Conservation (phyloP, 1,139 yeast genomes). For the Kurtzmaniella quercitrusa region DNA sequence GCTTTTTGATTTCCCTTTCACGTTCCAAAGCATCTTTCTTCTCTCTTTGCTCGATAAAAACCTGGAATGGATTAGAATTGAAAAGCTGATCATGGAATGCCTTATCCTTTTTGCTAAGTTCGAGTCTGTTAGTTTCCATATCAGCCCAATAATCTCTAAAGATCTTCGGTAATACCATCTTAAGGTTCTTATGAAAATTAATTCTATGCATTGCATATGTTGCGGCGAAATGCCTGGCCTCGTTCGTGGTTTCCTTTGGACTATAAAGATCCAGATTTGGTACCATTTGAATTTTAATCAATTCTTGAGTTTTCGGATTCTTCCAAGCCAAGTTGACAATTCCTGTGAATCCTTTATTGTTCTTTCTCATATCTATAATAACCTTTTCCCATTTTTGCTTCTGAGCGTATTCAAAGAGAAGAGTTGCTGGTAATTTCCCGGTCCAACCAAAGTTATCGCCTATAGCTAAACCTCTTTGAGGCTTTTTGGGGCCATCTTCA, state of each 20-base stretch:
- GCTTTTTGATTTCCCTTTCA: conserved; percentile 37
- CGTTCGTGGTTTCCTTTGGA: conserved; percentile 78
- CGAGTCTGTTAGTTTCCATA: conserved; percentile 56
- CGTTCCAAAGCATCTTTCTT: conserved; percentile 36
- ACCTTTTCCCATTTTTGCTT: conserved; percentile 88
- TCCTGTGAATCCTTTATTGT: conserved; percentile 55
- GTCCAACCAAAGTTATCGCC: conserved; percentile 73
- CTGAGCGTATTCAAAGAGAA: conserved; percentile 85
- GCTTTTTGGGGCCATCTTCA: conserved; percentile 23
- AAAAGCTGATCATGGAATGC: conserved; percentile 49
- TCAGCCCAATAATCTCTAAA: conserved; percentile 78
- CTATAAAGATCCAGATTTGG: conserved; percentile 53
- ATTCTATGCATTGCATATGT: conserved; percentile 81
- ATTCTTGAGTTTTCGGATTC: conserved; percentile 77
- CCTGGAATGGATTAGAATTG: conserved; percentile 68
- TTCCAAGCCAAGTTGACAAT: conserved; percentile 62
- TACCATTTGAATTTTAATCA: conserved; percentile 53
- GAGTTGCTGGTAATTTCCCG: conserved; percentile 86
- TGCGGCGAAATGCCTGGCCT: conserved; percentile 88
- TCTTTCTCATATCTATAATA: conserved; percentile 62
- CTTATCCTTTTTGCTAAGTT: conserved; percentile 41
- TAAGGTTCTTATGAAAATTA: conserved; percentile 75
- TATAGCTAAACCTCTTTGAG: conserved; percentile 40
- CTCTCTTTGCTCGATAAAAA: conserved; percentile 52
- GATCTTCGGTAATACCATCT: conserved; percentile 80